These are phyloP conservation scores for Plantago ovata DNA, from an alignment of 257 asterid species.

Conservation along the genomic window DNA sequence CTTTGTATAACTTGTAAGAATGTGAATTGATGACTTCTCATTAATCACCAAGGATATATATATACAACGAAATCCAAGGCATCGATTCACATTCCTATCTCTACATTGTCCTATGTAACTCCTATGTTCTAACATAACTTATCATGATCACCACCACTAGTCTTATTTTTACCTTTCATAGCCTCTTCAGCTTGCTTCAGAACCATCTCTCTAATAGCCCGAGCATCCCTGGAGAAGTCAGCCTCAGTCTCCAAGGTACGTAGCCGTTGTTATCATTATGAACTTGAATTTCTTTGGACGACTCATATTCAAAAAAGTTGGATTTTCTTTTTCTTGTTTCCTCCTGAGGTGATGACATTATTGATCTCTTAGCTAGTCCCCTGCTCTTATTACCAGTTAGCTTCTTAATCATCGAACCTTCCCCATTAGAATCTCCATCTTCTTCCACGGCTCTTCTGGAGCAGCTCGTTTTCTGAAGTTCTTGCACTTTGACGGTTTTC, in stretches of 20 bases:
- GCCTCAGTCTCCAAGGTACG: slow-evolving; percentile 88
- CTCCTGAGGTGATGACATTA: slow-evolving; percentile 26
- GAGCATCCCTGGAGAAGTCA: slow-evolving; percentile 79
- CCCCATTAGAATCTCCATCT: slow-evolving; percentile 49
- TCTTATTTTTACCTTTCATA: slow-evolving; percentile 53
- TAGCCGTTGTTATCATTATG: slow-evolving; percentile 72
- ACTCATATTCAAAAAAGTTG: slow-evolving; percentile 58
- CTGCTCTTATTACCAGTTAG: slow-evolving; percentile 47
- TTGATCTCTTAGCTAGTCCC: slow-evolving; percentile 16
- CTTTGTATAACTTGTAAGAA: slow-evolving; percentile 71
- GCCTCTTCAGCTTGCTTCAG: slow-evolving; percentile 70
- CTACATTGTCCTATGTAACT: too few species aligned
- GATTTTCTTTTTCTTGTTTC: slow-evolving; percentile 38
- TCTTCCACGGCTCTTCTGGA: slow-evolving; percentile 38
- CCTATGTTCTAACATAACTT: too few species aligned
- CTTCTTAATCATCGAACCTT: slow-evolving; percentile 45
- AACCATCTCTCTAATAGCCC: slow-evolving; percentile 76
- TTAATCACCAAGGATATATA: too few species aligned
- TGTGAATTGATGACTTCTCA: too few species aligned
- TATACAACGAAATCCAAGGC: too few species aligned
- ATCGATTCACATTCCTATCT: too few species aligned
- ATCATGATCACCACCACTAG: slow-evolving; percentile 23
- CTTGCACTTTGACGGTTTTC: slow-evolving; percentile 55
- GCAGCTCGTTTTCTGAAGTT: slow-evolving; percentile 62
- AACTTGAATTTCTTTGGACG: slow-evolving; percentile 75